Evolutionary conservation across 192 early-diverging fungal species (phyloP), one percentile per base, ranked within the genome.

Genomic region (Gorgonomyces haynaldii): DNA sequence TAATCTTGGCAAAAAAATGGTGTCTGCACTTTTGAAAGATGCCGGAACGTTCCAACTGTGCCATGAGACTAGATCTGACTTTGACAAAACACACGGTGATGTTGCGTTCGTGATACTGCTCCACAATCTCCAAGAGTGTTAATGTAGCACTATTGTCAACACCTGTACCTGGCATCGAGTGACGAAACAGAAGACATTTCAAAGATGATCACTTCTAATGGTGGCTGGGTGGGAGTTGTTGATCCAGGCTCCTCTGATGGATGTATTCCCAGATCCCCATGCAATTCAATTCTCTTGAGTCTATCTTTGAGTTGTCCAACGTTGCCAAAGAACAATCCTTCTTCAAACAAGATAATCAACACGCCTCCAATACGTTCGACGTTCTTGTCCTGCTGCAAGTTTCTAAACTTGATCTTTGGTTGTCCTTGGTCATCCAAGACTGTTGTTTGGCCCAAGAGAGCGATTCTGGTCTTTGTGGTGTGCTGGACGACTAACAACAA

Each of bases 301-400:
- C 93, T 70, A 43, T 96, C 96, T 62, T 91, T 89, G 35, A 98
- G 69, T 66, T 97, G 91, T 2, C 93, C 93, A 21, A 85, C 84
- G 56, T 98, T 98, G 36, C 93, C 93, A 76, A 98, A 98, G 60
- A 88, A 97, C 37, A 98, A 62, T 2, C 85, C 84, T 54, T 98
- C 96, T 47, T 92, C 86, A 15, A 98, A 75, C 26, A 84, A 78
- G 35, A 98, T 78, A 49, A 98, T 79, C 23, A 98, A 60, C 9
- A 81, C 81, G 13, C 86, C 90, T 42, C 89, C 82, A 19, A 93
- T 66, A 22, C 83, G 80, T 45, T 88, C 80, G 4, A 89, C 61
- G 20, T 50, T 52, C 6, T 30, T 27, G 1, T 60, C 45, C 13
- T 55, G 58, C 24, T 28, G 37, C 1, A 75, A 81, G 8, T 80